Conservation (phyloP, 495 filamentous ascomycete species). For the Podospora australis region DNA sequence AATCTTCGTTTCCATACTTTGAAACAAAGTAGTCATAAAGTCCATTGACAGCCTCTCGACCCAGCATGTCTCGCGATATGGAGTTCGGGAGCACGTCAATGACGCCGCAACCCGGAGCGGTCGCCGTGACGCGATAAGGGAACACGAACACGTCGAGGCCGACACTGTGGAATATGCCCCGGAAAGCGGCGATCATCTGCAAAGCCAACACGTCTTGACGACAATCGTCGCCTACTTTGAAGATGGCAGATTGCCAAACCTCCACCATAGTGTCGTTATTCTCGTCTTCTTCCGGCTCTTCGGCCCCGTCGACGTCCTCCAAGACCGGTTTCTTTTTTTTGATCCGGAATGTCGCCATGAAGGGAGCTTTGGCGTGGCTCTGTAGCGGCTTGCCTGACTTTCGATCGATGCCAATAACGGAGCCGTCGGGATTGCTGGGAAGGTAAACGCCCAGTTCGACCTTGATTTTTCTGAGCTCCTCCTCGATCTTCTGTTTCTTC, state of each 20-base stretch:
- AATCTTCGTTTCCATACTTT: conserved; percentile 94
- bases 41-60: conserved; percentile 93
- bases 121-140: conserved; percentile 97
- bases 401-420: conserved; percentile 94
- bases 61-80: conserved; percentile 97
- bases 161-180: conserved; percentile 88
- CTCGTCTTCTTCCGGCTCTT: conserved; percentile 37
- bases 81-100: conserved; percentile 97
- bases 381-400: conserved; percentile 96
- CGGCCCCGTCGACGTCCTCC: conserved; percentile 42
- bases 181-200: conserved; percentile 96
- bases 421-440: conserved; percentile 92
- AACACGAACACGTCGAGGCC: conserved; percentile 96
- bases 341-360: conserved; percentile 97
- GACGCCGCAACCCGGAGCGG: conserved; percentile 94
- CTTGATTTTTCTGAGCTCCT: conserved; percentile 92
- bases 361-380: conserved; percentile 95
- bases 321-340: conserved; percentile 60
- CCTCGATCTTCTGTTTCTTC: conserved; percentile 99
- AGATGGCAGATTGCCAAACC: conserved; percentile 98
- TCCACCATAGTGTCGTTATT: conserved; percentile 59
- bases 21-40: conserved; percentile 97
- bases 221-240: conserved; percentile 99
- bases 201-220: conserved; percentile 93
- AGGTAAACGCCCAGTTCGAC: conserved; percentile 96